Evolutionary conservation across 1,139 yeast genomes (phyloP).

Genomic region (Suhomyces yuchorum): DNA sequence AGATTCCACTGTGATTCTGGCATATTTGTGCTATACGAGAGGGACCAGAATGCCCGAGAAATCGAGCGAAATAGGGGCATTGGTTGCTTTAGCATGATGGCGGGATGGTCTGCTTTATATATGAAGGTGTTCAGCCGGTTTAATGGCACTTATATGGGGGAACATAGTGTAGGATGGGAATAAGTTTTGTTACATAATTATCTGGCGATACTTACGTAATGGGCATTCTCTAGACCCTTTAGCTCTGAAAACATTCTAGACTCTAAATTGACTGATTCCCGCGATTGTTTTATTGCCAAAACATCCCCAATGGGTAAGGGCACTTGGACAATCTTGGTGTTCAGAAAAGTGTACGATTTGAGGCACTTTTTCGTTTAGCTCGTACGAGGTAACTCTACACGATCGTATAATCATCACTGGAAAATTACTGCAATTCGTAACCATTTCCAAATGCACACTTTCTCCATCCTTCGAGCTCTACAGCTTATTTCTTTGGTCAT

Average conservation of each 20-base stretch:
- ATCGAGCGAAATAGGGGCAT: too few relatives aligned
- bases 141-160: too few relatives aligned
- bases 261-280: background rate
- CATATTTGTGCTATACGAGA: background rate
- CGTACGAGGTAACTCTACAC: background rate
- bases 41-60: too few relatives aligned
- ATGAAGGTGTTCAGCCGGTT: too few relatives aligned
- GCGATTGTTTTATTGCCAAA: background rate
- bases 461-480: background rate
- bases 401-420: background rate
- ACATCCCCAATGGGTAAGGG: background rate
- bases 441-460: background rate
- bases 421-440: background rate
- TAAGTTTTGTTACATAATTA: background rate
- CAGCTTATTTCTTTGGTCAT: background rate
- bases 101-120: too few relatives aligned
- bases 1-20: too few relatives aligned
- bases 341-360: background rate
- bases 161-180: too few relatives aligned
- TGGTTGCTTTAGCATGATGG: too few relatives aligned
- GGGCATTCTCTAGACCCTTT: background rate
- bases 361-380: background rate
- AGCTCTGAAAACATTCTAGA: background rate
- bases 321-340: too few relatives aligned
- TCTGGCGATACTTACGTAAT: background rate